Base-by-base conservation (phyloP, 345 rosid genomes). In the Garcia nutans region DNA sequence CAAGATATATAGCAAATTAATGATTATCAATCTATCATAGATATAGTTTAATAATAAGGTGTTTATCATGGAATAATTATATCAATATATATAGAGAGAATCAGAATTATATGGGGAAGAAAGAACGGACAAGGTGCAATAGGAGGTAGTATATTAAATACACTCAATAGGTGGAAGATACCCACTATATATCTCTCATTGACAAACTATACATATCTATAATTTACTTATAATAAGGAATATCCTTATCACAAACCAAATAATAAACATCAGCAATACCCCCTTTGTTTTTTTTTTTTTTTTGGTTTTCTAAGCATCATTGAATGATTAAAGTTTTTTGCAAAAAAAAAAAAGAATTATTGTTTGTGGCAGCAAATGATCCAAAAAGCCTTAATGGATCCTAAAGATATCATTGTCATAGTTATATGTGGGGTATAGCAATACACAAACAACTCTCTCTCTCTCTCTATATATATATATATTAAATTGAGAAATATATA, bases 301-400 rank as follows among this genome's bases (percentile, higher is more conserved):
- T 44, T 66, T 5, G 3, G 42, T 42, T 78, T 74, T 41, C 20
- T 52, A 54, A 68, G 41, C 69, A 79, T 49, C 60, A 50, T 62
- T 70, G 65, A 64, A 63, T 44, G 50, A 64, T 70, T 45, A 65
- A 70, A 72, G 65, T 28, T 63, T 63, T 42, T 42, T 28, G 31
- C 31, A 28, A 28, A 28, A 28, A 22, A 67, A 71, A 76, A 80
- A 22, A 41, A 66, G 41, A 37, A 37, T 37, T 37, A 54, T 67
- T n/a, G 68, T 57, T 66, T 65, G 65, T 74, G 75, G 74, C 71
- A 16, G 71, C 67, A 73, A 61, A 47, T 73, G 11, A 54, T 57
- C 12, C 23, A 73, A 44, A 44, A 23, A 47, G 12, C 50, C 44
- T 62, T 17, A 73, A 73, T 19, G 8, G 20, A 73, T 60, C 59